A percentile compares a stretch with the other conserved stretches of the same genome.
These are phyloP conservation scores for Tinospora cordifolia DNA, from an alignment of 164 flowering plant species.

Conservation along the genomic window DNA sequence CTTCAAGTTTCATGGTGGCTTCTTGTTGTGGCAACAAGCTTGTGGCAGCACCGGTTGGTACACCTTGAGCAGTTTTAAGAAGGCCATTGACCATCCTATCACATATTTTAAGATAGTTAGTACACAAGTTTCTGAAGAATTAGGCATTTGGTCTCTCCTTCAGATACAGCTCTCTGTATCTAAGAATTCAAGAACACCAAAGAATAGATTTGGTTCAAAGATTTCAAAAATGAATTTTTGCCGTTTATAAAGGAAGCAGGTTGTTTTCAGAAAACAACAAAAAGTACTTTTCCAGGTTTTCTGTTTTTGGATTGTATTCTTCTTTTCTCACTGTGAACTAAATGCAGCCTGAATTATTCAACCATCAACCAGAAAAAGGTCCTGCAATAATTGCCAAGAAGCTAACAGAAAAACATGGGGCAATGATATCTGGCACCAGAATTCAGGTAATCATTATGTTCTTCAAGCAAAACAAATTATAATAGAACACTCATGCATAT, in stretches of 20 bases:
- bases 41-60: conserved; percentile 74
- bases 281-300: too few relatives aligned
- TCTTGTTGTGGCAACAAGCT: conserved; percentile 92
- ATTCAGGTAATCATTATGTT: not conserved
- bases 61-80: conserved; percentile 99
- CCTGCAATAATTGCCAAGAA: too few relatives aligned
- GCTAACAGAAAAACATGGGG: too few relatives aligned
- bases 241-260: too few relatives aligned
- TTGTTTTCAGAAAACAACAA: too few relatives aligned
- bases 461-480: not conserved
- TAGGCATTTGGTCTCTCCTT: too few relatives aligned
- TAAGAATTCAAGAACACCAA: too few relatives aligned
- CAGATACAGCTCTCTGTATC: too few relatives aligned
- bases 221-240: too few relatives aligned
- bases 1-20: conserved; percentile 82
- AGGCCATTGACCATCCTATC: conserved; percentile 98
- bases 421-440: not conserved
- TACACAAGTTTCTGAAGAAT: not conserved
- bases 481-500: not conserved
- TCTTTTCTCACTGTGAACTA: too few relatives aligned
- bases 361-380: not conserved
- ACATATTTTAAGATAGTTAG: conserved; percentile 11
- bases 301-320: too few relatives aligned
- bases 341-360: not conserved
- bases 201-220: too few relatives aligned